Evolutionary conservation across 2,329 filamentous ascomycete genomes (phyloP), one percentile per base, ranked within the genome.

Genomic region (Fusarium concolor): DNA sequence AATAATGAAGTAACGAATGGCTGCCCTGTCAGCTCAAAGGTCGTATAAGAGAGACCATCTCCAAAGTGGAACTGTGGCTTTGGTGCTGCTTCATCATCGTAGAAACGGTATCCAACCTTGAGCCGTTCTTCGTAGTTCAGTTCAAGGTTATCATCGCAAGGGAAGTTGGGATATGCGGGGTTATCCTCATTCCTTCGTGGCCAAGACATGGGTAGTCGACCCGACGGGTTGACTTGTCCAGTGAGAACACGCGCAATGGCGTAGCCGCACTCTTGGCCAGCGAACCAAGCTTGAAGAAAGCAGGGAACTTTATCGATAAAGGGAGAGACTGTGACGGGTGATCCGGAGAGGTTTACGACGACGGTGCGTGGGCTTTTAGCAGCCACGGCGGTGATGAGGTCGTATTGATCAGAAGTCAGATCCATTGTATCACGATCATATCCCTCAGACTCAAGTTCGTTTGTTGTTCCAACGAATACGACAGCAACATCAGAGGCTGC

Each of bases 391-490:
- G n/a, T 22, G 8, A 62, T 17, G 3, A 61, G 2, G 1, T n/a
- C 6, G 4, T 62, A 61, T 9, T 62, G 58, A 20, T 45, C 35
- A 11, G 28, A 24, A 12, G 22, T 37, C 4, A 61, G n/a, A 11
- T 61, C 56, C 58, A 53, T 53, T 2, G 58, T 41, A 6, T 61
- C 45, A 2, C 55, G 58, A 12, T 61, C 57, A 22, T 59, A 61
- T 1, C 57, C 57, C 3, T 61, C 57, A 4, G 57, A 61, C 10
- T 61, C 57, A 5, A 61, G 18, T 5, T 61, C 57, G 18, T 60
- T 59, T 0, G 57, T 61, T 4, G 55, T 61, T 3, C 57, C 57
- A 4, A 61, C 54, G n/a, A 59, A 59, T 0, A 61, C 26, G 8
- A 61, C 22, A 0, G 57, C 57, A 0, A 33, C 18, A 2, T 52